Conservation (phyloP, 2,329 filamentous ascomycete species). For the Fonsecaea pedrosoi region DNA sequence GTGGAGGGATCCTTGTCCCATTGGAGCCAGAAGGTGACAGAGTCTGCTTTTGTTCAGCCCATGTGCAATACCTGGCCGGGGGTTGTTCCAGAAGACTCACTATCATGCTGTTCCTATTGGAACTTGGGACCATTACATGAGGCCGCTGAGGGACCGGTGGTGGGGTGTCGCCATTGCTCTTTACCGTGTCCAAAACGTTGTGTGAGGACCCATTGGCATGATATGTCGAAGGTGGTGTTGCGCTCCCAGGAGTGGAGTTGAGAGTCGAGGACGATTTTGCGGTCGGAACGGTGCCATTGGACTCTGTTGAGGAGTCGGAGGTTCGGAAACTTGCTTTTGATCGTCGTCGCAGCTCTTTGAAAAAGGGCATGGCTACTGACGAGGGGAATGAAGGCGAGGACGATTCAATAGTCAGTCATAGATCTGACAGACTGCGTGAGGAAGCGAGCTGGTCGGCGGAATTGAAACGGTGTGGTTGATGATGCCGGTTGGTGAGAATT, state of each 20-base stretch:
- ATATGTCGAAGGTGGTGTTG: constrained; percentile 76
- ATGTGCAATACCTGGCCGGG: neutral
- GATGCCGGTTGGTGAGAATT: constrained; percentile 18
- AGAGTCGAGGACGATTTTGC: constrained; percentile 69
- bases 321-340: constrained; percentile 77
- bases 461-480: neutral
- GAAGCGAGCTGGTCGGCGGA: constrained; percentile 15
- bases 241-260: constrained; percentile 67
- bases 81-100: constrained; percentile 42
- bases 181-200: constrained; percentile 59
- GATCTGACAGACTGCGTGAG: constrained; percentile 16
- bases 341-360: constrained; percentile 77
- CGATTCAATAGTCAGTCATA: constrained; percentile 23
- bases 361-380: constrained; percentile 61
- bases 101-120: constrained; percentile 52
- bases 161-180: constrained; percentile 59
- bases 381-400: constrained; percentile 2
- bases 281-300: constrained; percentile 65
- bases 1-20: constrained; percentile 56
- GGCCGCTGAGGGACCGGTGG: constrained; percentile 58
- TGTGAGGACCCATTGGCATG: constrained; percentile 70
- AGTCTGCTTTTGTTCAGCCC: constrained; percentile 42
- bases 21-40: constrained; percentile 37
- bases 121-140: constrained; percentile 48
- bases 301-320: constrained; percentile 67